Base-by-base conservation (phyloP, 805 yeast genomes). In the Lachancea kluyveri region DNA sequence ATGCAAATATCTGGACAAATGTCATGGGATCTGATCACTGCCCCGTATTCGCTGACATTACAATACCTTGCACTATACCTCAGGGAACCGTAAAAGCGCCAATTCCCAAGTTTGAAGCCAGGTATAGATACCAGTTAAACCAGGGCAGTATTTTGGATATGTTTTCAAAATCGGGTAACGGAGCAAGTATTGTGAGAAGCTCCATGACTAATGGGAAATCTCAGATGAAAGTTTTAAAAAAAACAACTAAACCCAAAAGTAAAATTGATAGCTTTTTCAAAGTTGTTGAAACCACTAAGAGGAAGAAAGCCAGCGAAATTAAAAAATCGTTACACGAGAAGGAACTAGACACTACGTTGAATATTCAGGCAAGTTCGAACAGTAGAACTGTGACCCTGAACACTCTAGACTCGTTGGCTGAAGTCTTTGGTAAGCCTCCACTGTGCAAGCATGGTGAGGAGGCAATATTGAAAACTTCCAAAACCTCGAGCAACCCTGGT, bases 1-100 rank as follows among this genome's bases (percentile, higher is more conserved):
- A 65, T 26, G 68, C 75, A 1, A 56, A 54, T 24, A 82, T 83
- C n/a, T 69, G 82, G 70, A 79, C 86, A 0, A 67, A 67, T 26
- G 46, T 88, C 1, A 62, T 71, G 52, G 98, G 98, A 0, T 85
- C 96, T 0, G 98, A 90, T 54, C 98, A 90, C 57, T 90, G 97
- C 55, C 98, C 98, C 0, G 74, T 86, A 0, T 86, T 55, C 48
- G 68, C 86, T 1, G 96, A 86, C 52, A 48, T 87, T 26, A 59
- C 62, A 22, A 33, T 54, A 6, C 28, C 29, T 2, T 8, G 8
- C n/a, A 10, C 22, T 14, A 15, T 15, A 8, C 13, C 13, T 12
- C 26, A 21, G 6, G 33, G 5, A 30, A 19, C 31, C 26, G 9
- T 39, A 31, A 26, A 20, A 10, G 26, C 16, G 25, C 31, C 11